Evolutionary conservation across 2,329 filamentous ascomycete genomes (phyloP).

Genomic region (Colletotrichum truncatum): DNA sequence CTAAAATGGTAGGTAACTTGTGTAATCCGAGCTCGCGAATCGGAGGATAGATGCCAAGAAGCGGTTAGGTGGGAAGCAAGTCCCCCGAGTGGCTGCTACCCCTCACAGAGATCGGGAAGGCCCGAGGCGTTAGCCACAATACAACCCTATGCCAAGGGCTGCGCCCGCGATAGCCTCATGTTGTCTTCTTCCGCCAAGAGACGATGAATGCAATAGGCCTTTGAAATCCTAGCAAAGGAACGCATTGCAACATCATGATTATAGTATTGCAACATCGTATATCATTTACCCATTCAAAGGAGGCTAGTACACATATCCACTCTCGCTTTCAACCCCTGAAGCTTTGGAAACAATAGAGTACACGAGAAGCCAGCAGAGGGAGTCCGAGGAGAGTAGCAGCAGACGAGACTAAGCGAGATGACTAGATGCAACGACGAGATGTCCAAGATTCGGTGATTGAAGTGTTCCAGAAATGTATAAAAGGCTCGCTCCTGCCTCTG

Average conservation of each 20-base stretch:
- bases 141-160: not conserved
- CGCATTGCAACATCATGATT: not conserved
- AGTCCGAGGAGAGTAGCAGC: not conserved
- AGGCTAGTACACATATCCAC: not conserved
- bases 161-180: not conserved
- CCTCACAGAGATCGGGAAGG: not conserved
- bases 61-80: too few relatives aligned
- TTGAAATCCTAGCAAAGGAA: not conserved
- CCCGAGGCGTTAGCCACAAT: not conserved
- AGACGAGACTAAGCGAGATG: not conserved
- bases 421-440: not conserved
- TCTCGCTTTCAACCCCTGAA: slow-evolving; percentile 9
- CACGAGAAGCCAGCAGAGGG: not conserved
- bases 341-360: not conserved
- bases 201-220: not conserved
- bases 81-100: not conserved
- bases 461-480: slow-evolving; percentile 3
- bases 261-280: not conserved
- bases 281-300: not conserved
- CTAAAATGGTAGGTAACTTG: too few relatives aligned
- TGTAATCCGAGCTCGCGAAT: too few relatives aligned
- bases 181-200: not conserved
- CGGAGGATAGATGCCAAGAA: too few relatives aligned
- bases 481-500: slow-evolving; percentile 8
- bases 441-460: not conserved